Evolutionary conservation across 371 early-diverging fungal genomes (phyloP).

Genomic region (Mortierella sp.): DNA sequence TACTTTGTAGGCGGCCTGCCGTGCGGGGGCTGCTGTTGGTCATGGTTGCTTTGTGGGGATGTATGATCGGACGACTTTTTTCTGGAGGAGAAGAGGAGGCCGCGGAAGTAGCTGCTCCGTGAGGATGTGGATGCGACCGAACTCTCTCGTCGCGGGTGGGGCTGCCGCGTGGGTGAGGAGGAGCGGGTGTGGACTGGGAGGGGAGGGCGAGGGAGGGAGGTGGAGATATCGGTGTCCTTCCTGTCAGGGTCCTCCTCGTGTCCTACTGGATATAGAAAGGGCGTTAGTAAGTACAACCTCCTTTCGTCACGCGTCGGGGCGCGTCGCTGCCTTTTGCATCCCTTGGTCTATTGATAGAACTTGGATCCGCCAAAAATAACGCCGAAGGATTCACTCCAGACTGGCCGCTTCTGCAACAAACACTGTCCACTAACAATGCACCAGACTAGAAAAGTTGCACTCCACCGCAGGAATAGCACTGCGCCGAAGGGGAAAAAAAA

Average conservation of each 20-base stretch:
- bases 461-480: no score
- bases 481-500: no score
- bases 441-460: no score
- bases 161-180: constrained; percentile 12
- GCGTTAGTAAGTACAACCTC: neutral
- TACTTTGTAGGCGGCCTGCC: constrained; percentile 20
- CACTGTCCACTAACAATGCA: no score
- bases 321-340: neutral
- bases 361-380: constrained; percentile 5
- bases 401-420: no score
- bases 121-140: constrained; percentile 17
- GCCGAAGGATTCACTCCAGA: no score
- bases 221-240: neutral
- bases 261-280: neutral
- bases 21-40: constrained; percentile 13
- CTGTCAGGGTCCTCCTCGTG: neutral
- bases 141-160: constrained; percentile 12
- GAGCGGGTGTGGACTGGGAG: constrained; percentile 7
- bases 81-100: constrained; percentile 19
- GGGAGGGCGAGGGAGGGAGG: neutral
- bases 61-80: constrained; percentile 1
- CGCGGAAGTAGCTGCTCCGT: constrained; percentile 18
- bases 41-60: constrained; percentile 5
- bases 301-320: constrained; percentile 2
- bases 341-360: constrained; percentile 2